Percentiles rank a stretch among this genome's conserved stretches.
These are phyloP conservation scores for Usnea hakonensis DNA, from an alignment of 495 filamentous ascomycete species.

Conservation along the genomic window DNA sequence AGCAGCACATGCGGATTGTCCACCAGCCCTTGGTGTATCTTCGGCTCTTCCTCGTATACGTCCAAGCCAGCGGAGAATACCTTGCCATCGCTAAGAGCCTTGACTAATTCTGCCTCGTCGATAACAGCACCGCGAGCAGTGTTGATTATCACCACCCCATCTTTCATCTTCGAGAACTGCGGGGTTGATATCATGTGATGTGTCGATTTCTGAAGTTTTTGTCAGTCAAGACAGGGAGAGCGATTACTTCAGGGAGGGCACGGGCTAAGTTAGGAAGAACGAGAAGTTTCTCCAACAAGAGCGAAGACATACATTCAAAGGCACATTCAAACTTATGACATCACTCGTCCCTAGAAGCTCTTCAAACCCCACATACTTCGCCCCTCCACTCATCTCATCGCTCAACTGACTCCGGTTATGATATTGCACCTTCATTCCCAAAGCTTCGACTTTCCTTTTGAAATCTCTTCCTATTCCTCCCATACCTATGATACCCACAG, in stretches of 20 bases:
- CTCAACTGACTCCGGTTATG: conserved; percentile 53
- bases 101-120: conserved; percentile 61
- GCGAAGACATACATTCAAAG: conserved; percentile 54
- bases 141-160: conserved; percentile 63
- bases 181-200: conserved; percentile 56
- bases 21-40: conserved; percentile 53
- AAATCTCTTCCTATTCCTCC: conserved; percentile 70
- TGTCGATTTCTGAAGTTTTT: conserved; percentile 45
- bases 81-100: conserved; percentile 53
- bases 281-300: conserved; percentile 1
- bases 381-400: conserved; percentile 49
- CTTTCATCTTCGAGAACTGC: conserved; percentile 64
- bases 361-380: conserved; percentile 62
- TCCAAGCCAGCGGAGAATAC: conserved; percentile 56
- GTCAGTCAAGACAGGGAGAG: conserved; percentile 17
- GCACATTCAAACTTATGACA: conserved; percentile 69
- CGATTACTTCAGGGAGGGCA: background rate
- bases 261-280: background rate
- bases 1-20: conserved; percentile 53
- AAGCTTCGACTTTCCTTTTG: conserved; percentile 48
- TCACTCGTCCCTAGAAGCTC: conserved; percentile 58
- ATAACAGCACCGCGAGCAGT: conserved; percentile 64
- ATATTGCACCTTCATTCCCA: conserved; percentile 63
- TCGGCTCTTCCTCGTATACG: conserved; percentile 64
- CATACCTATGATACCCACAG: conserved; percentile 75